Conservation (phyloP, 345 rosid genomes). For the Sonneratia alba region DNA sequence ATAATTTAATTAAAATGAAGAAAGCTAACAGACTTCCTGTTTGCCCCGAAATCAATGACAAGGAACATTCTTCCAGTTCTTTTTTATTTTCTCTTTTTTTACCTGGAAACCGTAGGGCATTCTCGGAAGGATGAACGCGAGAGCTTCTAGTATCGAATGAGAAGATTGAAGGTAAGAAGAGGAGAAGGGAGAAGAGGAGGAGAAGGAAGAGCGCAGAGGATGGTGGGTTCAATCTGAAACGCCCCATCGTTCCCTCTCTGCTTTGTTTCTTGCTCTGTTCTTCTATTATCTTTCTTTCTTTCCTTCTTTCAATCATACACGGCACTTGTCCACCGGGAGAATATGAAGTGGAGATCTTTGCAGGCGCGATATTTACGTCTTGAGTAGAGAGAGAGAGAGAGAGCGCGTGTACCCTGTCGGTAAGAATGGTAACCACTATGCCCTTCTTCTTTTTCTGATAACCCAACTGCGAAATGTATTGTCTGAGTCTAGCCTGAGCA, state of each 20-base stretch:
- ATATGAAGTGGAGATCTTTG: slow-evolving; percentile 4
- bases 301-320: neutral
- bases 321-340: neutral
- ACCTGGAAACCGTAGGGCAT: neutral
- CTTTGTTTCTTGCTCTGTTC: neutral
- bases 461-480: too few relatives aligned
- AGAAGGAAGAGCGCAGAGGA: neutral
- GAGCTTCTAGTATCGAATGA: neutral
- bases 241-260: neutral
- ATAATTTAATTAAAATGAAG: too few relatives aligned
- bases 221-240: slow-evolving; percentile 1
- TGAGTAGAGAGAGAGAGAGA: neutral
- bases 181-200: slow-evolving; percentile 7
- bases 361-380: neutral
- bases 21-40: too few relatives aligned
- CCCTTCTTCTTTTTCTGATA: too few relatives aligned
- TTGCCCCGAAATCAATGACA: neutral
- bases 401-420: neutral
- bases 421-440: neutral
- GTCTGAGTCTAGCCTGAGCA: too few relatives aligned
- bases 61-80: neutral
- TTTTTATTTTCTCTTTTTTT: neutral
- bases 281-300: neutral
- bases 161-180: neutral
- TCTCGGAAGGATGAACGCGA: neutral